Base-by-base conservation (phyloP, 305 asterid genomes). In the Fraxinus latifolia region DNA sequence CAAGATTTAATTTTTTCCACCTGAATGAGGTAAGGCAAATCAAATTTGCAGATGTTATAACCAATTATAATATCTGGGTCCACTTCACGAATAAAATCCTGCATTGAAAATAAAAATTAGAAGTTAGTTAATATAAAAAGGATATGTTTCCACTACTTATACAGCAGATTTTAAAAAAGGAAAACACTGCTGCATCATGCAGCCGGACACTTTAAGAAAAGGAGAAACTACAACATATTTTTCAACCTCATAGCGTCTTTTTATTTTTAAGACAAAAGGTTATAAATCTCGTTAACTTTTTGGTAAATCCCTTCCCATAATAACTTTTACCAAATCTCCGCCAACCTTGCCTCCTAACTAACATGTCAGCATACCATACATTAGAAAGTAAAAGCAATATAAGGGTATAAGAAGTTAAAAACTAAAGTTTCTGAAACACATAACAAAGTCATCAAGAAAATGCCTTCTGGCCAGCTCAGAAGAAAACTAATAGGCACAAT, bases 11-110 rank as follows among this genome's bases (percentile, higher is more conserved):
- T 6, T 74, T 70, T 70, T 67, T 32, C 53, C 78, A 95, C 99
- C 98, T 95, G 94, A 86, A 96, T 96, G 85, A 96, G 98, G 88
- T 96, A 96, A 36, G 99, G 99, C 84, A 96, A 83, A 90, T 94
- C 99, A 86, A 96, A 96, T 83, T 96, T 96, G 94, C 99, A 96
- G 82, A 96, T 96, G 89, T 96, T 96, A 88, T 96, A 96, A 76
- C 99, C 99, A 89, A 96, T 95, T 83, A 96, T 87, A 80, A 96
- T 93, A 84, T 96, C 99, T 62, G 99, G 99, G 88, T 96, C 99
- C 86, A 95, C 94, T 86, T 96, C 99, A 74, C 96, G 95, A 62
- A 96, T 86, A 53, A 96, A 87, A 82, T 95, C 98, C 99, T 96
- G 92, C 80, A 86, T 74, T 70, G 72, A 83, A 65, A 83, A 65